Evolutionary conservation across 176 grass and related monocot genomes (phyloP).

Genomic region (Metroxylon sagu): DNA sequence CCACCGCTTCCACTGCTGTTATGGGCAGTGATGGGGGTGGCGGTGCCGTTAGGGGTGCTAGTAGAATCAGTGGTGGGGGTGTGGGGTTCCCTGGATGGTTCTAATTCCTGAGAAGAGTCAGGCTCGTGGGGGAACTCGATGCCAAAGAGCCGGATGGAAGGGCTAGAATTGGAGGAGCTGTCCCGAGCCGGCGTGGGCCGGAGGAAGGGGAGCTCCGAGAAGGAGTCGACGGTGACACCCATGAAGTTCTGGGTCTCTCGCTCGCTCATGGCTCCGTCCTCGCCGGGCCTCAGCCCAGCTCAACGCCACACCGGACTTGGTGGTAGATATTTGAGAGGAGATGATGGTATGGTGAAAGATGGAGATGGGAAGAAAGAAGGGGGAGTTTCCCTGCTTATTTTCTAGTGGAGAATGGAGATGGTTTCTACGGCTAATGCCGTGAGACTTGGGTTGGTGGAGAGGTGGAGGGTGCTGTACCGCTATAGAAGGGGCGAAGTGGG

Average conservation of each 20-base stretch:
- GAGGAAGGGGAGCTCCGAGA: slow-evolving; percentile 85
- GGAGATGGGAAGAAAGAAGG: no score
- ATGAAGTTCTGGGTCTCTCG: slow-evolving; percentile 21
- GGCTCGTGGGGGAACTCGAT: slow-evolving; percentile 57
- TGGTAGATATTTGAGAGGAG: no score
- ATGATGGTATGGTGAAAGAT: no score
- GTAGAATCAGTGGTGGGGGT: slow-evolving; percentile 12
- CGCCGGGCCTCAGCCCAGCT: neutral
- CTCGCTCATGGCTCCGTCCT: slow-evolving; percentile 42
- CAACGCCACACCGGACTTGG: slow-evolving; percentile 1
- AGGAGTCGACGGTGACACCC: slow-evolving; percentile 53
- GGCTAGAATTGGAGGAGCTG: neutral
- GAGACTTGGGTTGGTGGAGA: no score
- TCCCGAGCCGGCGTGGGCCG: slow-evolving; percentile 10
- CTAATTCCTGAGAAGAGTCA: slow-evolving; percentile 7
- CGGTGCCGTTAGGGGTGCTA: slow-evolving; percentile 24
- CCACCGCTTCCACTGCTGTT: slow-evolving; percentile 1
- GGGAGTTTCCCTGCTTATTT: no score
- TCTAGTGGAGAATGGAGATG: no score
- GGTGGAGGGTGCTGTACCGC: no score
- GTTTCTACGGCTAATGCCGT: no score
- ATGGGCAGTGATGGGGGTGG: slow-evolving; percentile 18
- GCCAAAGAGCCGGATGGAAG: slow-evolving; percentile 82
- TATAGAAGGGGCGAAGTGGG: no score
- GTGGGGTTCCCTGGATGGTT: slow-evolving; percentile 8